Evolutionary conservation across 2,329 filamentous ascomycete species (phyloP).

Genomic region (Venturia asperata): DNA sequence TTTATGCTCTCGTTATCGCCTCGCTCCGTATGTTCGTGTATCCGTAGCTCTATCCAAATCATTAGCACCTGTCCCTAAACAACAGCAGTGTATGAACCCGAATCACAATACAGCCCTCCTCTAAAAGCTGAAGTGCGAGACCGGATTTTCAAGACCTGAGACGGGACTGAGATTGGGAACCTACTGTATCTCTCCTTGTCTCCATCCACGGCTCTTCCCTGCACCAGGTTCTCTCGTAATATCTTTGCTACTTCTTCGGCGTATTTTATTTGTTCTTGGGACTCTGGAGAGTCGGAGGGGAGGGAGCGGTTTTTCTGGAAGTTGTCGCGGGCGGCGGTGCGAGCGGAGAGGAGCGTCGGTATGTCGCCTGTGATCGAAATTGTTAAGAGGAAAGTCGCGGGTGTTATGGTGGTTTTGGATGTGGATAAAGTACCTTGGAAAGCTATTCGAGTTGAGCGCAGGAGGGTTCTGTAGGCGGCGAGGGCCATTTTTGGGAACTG

Average conservation of each 20-base stretch:
- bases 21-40: slow-evolving; percentile 84
- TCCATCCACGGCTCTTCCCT: slow-evolving; percentile 55
- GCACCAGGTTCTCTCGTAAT: slow-evolving; percentile 77
- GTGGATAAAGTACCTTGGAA: slow-evolving; percentile 60
- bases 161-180: slow-evolving; percentile 28
- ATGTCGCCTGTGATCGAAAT: slow-evolving; percentile 55
- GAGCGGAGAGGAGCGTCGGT: slow-evolving; percentile 61
- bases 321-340: slow-evolving; percentile 60
- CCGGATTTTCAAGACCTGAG: no score
- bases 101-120: neutral
- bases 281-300: slow-evolving; percentile 43
- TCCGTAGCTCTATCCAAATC: slow-evolving; percentile 61
- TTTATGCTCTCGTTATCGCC: slow-evolving; percentile 92
- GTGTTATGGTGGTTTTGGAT: slow-evolving; percentile 15
- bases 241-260: slow-evolving; percentile 78
- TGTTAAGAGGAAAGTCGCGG: slow-evolving; percentile 10
- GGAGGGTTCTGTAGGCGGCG: slow-evolving; percentile 69
- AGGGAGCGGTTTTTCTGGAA: slow-evolving; percentile 64
- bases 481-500: slow-evolving; percentile 51
- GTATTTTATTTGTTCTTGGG: slow-evolving; percentile 61
- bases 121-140: neutral
- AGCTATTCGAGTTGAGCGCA: slow-evolving; percentile 73
- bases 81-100: slow-evolving; percentile 14
- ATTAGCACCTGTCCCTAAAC: slow-evolving; percentile 18
- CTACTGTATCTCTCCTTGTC: slow-evolving; percentile 53